Percentiles rank a stretch among this genome's conserved stretches.
Evolutionary conservation across 2,329 filamentous ascomycete species (phyloP).

Genomic region (Fusarium sp.): DNA sequence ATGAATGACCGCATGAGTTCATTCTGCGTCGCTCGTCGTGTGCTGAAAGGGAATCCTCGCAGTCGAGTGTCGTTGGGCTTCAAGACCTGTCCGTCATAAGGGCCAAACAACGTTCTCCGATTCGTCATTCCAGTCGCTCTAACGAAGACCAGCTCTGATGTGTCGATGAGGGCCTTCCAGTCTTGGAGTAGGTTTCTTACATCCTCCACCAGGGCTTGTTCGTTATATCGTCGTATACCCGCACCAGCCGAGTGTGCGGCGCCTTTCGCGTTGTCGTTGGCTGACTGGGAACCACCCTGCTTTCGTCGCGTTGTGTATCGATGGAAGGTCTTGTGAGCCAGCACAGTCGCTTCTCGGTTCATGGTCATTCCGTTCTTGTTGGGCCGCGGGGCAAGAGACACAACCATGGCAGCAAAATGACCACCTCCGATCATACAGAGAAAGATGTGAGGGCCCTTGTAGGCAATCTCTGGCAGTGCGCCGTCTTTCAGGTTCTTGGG

Average conservation of each 20-base stretch:
- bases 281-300: constrained; percentile 94
- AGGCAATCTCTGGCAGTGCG: constrained; percentile 65
- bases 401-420: constrained; percentile 96
- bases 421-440: constrained; percentile 99
- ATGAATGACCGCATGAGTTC: constrained; percentile 96
- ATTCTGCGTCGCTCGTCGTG: constrained; percentile 88
- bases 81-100: constrained; percentile 90
- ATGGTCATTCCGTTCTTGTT: constrained; percentile 77
- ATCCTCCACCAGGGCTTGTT: constrained; percentile 89
- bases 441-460: constrained; percentile 87
- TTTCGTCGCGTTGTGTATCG: constrained; percentile 96
- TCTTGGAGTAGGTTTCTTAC: constrained; percentile 83
- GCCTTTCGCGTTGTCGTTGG: constrained; percentile 94
- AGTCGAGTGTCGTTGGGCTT: constrained; percentile 82
- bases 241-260: constrained; percentile 94
- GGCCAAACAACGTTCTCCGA: constrained; percentile 86
- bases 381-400: constrained; percentile 85
- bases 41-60: constrained; percentile 93
- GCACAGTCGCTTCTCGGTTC: constrained; percentile 86
- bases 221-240: constrained; percentile 91
- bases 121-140: constrained; percentile 91
- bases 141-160: constrained; percentile 87
- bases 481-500: constrained; percentile 71
- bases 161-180: constrained; percentile 89
- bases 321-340: constrained; percentile 98